Percentiles rank a stretch among this genome's conserved stretches.
Conservation (phyloP, 805 yeast genomes). For the Candida vaughaniae region DNA sequence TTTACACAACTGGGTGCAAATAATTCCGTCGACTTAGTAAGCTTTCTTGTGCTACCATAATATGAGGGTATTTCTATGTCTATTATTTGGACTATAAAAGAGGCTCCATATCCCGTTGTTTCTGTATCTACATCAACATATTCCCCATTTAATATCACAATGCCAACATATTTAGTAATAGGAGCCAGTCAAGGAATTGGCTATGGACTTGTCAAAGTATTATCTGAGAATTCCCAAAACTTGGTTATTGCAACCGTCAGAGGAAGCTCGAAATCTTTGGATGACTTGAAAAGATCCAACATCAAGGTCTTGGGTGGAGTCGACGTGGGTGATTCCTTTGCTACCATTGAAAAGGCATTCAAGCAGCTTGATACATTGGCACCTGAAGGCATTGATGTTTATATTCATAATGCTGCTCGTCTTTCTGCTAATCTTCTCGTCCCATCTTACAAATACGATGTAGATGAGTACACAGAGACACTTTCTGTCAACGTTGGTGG, state of each 20-base stretch:
- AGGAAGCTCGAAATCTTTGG: slow-evolving; percentile 23
- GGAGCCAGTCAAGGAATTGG: slow-evolving; percentile 47
- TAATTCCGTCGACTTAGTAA: too few species aligned
- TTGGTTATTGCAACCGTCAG: slow-evolving; percentile 42
- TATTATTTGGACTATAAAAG: too few species aligned
- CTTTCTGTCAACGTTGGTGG: slow-evolving; percentile 11
- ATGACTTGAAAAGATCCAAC: slow-evolving; percentile 4
- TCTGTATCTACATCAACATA: too few species aligned
- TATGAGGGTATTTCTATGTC: too few species aligned
- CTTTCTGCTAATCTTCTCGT: background rate
- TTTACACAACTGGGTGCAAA: too few species aligned
- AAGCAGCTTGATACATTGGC: slow-evolving; percentile 8
- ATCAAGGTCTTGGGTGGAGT: slow-evolving; percentile 7
- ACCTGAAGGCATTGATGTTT: slow-evolving; percentile 25
- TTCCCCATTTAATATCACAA: too few species aligned
- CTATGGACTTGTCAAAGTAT: slow-evolving; percentile 21
- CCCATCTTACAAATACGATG: slow-evolving; percentile 3
- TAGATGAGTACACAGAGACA: slow-evolving; percentile 4
- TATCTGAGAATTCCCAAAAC: slow-evolving; percentile 22
- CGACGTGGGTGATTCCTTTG: slow-evolving; percentile 6
- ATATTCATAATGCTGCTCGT: slow-evolving; percentile 34
- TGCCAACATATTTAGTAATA: slow-evolving; percentile 19
- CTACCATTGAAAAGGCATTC: slow-evolving; percentile 7
- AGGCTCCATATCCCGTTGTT: too few species aligned
- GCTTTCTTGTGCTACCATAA: too few species aligned